Evolutionary conservation across 2,329 filamentous ascomycete species (phyloP).

Genomic region (Hymenoscyphus albidus): DNA sequence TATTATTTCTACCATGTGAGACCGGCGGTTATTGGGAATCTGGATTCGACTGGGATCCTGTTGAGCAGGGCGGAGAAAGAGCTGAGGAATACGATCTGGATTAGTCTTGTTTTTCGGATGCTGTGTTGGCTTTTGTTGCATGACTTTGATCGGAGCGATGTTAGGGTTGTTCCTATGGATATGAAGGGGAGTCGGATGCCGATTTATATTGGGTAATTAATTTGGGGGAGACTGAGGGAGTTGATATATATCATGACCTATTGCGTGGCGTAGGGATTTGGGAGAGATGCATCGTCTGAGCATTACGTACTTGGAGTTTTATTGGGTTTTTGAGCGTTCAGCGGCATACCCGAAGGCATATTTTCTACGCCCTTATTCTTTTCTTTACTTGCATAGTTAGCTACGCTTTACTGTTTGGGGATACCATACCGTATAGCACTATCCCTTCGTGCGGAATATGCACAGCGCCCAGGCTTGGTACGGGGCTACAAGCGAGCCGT

Average conservation of each 20-base stretch:
- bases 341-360: background rate
- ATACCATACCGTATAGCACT: background rate
- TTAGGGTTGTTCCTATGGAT: conserved; percentile 51
- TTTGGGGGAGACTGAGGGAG: too few species aligned
- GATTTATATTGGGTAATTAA: conserved; percentile 42
- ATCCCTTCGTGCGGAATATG: too few species aligned
- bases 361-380: background rate
- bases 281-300: background rate
- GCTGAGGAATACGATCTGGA: conserved; percentile 45
- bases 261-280: background rate
- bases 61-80: conserved; percentile 19
- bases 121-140: conserved; percentile 54
- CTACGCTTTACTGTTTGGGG: background rate
- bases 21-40: conserved; percentile 39
- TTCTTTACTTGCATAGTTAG: background rate
- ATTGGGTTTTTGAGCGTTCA: background rate
- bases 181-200: conserved; percentile 51
- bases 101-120: conserved; percentile 52
- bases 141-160: conserved; percentile 51
- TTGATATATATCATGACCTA: background rate
- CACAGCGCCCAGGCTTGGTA: too few species aligned
- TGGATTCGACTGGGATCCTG: conserved; percentile 27
- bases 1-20: conserved; percentile 49
- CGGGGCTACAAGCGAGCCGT: too few species aligned
- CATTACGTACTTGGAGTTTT: conserved; percentile 6